These are phyloP conservation scores for Arachis stenosperma DNA, from an alignment of 306 rosid genomes.

Conservation along the genomic window DNA sequence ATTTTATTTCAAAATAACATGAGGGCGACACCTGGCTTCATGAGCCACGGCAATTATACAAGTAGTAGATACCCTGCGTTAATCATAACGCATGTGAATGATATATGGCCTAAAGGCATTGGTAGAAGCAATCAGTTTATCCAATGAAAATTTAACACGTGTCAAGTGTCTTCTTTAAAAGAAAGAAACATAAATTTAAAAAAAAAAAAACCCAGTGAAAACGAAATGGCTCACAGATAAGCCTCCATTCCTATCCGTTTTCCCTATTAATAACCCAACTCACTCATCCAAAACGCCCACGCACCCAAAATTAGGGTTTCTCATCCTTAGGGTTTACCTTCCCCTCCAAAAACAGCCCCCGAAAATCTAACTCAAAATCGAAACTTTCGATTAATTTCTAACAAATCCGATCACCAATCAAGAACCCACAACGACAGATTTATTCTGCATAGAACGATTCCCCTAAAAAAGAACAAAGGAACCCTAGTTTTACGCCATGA, in stretches of 20 bases:
- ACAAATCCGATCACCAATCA: background rate
- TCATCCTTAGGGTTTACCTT: conserved; percentile 31
- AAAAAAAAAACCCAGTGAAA: background rate
- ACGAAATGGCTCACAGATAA: conserved; percentile 37
- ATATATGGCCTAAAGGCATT: background rate
- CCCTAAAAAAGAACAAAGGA: background rate
- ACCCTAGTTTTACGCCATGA: conserved; percentile 48
- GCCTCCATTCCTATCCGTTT: background rate
- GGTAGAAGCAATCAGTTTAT: background rate
- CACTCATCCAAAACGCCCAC: too few species aligned
- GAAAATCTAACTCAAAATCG: background rate
- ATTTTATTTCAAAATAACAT: too few species aligned
- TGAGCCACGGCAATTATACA: too few species aligned
- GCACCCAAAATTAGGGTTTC: conserved; percentile 39
- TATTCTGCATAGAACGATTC: background rate
- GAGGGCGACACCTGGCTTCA: too few species aligned
- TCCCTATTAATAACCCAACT: conserved; percentile 36
- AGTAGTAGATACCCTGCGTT: background rate
- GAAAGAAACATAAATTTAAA: background rate
- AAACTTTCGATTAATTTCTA: background rate
- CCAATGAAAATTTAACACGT: background rate
- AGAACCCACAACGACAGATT: background rate
- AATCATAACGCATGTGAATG: background rate
- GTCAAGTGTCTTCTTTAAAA: background rate
- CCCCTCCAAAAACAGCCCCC: background rate